Percentiles rank a stretch among this genome's conserved stretches.
These are phyloP conservation scores for Meyerozyma elateridarum DNA, from an alignment of 1,139 yeast species.

Conservation along the genomic window DNA sequence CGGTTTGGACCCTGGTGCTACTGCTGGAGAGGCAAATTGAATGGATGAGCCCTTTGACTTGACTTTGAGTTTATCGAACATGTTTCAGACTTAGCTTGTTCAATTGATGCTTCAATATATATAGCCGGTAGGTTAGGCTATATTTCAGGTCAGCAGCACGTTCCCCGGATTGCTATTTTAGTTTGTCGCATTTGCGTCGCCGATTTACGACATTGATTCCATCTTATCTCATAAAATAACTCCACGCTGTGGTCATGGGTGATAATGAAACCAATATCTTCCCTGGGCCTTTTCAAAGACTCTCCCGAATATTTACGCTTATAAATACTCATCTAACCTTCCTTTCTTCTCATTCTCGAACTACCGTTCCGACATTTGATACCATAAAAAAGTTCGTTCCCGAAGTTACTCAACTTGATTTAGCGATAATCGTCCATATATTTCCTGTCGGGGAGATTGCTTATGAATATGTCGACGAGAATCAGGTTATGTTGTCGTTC, in stretches of 20 bases:
- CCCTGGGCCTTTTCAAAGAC: conserved; percentile 1
- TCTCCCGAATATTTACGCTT: conserved; percentile 21
- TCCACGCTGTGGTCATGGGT: too few species aligned
- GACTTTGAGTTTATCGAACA: conserved; percentile 41
- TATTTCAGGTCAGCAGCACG: too few species aligned
- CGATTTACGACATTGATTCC: too few species aligned
- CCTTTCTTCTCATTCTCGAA: conserved; percentile 37
- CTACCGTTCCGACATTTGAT: conserved; percentile 37
- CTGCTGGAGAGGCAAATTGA: conserved; percentile 25
- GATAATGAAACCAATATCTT: neutral
- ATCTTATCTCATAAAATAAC: too few species aligned
- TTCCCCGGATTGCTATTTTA: too few species aligned
- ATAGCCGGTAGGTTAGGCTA: neutral
- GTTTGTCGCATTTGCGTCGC: too few species aligned
- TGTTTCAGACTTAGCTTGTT: conserved; percentile 9
- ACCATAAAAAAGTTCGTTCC: conserved; percentile 29
- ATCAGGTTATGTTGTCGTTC: conserved; percentile 43
- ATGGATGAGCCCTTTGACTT: conserved; percentile 32
- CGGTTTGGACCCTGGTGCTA: conserved; percentile 32
- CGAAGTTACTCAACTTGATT: conserved; percentile 40
- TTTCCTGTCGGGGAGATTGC: conserved; percentile 66
- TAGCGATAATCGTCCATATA: conserved; percentile 59
- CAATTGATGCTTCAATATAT: neutral
- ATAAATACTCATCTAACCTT: conserved; percentile 43
- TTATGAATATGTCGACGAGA: conserved; percentile 68